A percentile compares a stretch with the other conserved stretches of the same genome.
Conservation (phyloP, 805 yeast genomes). For the Teunomyces funiuensis region DNA sequence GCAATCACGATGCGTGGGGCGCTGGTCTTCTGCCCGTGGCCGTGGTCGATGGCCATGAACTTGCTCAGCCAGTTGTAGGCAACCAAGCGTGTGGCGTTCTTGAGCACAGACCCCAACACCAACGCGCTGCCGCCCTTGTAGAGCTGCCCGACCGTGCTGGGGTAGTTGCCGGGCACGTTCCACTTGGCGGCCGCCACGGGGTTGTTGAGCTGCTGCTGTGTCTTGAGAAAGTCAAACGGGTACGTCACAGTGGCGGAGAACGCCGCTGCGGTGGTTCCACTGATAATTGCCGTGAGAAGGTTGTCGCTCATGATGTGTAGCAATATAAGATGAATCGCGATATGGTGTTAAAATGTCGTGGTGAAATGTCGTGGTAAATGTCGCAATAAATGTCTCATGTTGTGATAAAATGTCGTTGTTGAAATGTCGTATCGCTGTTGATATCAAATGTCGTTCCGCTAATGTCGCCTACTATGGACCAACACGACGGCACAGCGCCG, state of each 20-base stretch:
- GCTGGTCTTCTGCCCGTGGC: slow-evolving; percentile 55
- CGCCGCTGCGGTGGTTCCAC: slow-evolving; percentile 64
- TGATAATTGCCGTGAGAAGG: slow-evolving; percentile 55
- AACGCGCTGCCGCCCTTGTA: slow-evolving; percentile 71
- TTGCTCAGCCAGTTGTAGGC: slow-evolving; percentile 74
- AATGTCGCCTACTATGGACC: neutral
- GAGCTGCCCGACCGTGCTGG: slow-evolving; percentile 33
- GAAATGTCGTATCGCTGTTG: too few species aligned
- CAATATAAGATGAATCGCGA: neutral
- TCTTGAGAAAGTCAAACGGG: slow-evolving; percentile 71
- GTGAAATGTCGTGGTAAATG: too few species aligned
- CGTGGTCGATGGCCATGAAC: slow-evolving; percentile 53
- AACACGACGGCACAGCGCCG: slow-evolving; percentile 10
- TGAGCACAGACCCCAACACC: slow-evolving; percentile 70
- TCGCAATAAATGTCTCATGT: too few species aligned
- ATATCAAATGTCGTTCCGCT: too few species aligned
- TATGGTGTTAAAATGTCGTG: too few species aligned
- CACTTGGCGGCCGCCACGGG: slow-evolving; percentile 34
- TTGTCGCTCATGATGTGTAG: slow-evolving; percentile 21
- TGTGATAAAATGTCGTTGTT: too few species aligned
- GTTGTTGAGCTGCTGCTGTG: slow-evolving; percentile 60
- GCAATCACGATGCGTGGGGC: slow-evolving; percentile 85
- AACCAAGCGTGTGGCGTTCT: slow-evolving; percentile 70
- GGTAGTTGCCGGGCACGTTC: slow-evolving; percentile 33
- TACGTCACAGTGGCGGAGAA: slow-evolving; percentile 63